Evolutionary conservation across 441 rosid species (phyloP), one percentile per base, ranked within the genome.

Genomic region (Lepidium campestre): DNA sequence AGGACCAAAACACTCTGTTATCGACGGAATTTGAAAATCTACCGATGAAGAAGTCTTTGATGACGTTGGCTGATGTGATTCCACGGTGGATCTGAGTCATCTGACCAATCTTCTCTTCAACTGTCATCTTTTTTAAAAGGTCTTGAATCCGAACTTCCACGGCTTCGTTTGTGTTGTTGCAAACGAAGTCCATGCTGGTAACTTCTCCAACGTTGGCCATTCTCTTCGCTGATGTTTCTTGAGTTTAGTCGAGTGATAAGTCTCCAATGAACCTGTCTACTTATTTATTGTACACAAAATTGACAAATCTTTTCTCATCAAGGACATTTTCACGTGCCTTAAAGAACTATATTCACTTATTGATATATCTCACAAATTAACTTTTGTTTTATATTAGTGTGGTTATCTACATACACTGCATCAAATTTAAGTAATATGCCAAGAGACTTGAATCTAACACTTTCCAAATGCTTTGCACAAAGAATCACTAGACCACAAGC

Each of bases 51-150:
- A 65, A 65, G 52, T 52, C 69, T 65, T 65, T 50, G 41, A 65
- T 29, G 50, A 65, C 60, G 20, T 60, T 13, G 32, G 39, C 37
- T 10, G 69, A 65, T 14, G 60, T 11, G 50, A 65, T 60, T n/a
- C 11, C 41, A 6, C 71, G 63, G 42, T 67, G 62, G 29, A 67
- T 54, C 27, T 67, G 71, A 42, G 63, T 67, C 71, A 67, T 44
- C 54, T 67, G 71, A 42, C 71, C 71, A 12, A 67, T 55, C 63
- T 67, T 67, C 45, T 67, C 71, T 14, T 54, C 71, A n/a, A 32
- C 23, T 9, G 71, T 56, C 71, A 67, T 67, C 31, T 54, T 53
- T 31, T 41, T 42, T 35, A 67, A 14, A 5, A 67, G 71, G 23
- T 67, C 71, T 42, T 56, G 63, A 54, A 55, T 67, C 42, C 71